Evolutionary conservation across 2,329 filamentous ascomycete genomes (phyloP), one percentile per base, ranked within the genome.

Genomic region (Exserohilum turcica): DNA sequence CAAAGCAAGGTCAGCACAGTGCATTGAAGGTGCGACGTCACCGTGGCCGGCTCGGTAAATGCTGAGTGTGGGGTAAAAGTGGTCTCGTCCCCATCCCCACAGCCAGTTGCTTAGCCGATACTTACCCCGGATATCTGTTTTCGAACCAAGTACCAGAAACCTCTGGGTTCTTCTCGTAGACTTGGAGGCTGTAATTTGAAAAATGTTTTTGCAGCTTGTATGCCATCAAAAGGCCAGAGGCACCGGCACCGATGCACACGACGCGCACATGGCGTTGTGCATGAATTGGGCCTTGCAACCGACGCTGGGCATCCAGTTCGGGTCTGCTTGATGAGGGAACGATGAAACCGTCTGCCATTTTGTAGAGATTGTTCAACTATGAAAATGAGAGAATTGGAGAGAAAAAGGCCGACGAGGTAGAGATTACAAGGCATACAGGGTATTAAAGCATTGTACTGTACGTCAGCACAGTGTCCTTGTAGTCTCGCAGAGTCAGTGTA

Each of bases 131-230:
- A 56, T 77, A 77, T 56, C 71, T 70, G 64, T 83, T 83, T 63
- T 82, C 80, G 36, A 68, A 80, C 81, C 80, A 83, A 3, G 81
- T 82, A 5, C 81, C 81, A 2, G 74, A 72, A 0, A 82, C 67
- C 36, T 77, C 76, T 1, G 68, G 47, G 54, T 82, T 81, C 65
- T 81, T 81, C 59, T 83, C 80, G 53, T 79, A 82, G 3, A 81
- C 65, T 8, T 66, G 66, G 46, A 74, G 64, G 9, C 60, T 70
- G 64, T 75, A 79, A 54, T 80, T 77, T 9, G 62, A 61, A 48
- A 82, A 79, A 29, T 76, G 73, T 27, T 71, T 71, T 52, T 76
- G 75, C 6, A 81, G 65, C 64, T 82, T 82, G 71, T 81, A 80
- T 13, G 79, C 79, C 60, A 80, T 67, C 32, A 76, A 60, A 1